A percentile compares a stretch with the other conserved stretches of the same genome.
Conservation (phyloP, 2,329 filamentous ascomycete genomes). For the Epichloe bromicola region DNA sequence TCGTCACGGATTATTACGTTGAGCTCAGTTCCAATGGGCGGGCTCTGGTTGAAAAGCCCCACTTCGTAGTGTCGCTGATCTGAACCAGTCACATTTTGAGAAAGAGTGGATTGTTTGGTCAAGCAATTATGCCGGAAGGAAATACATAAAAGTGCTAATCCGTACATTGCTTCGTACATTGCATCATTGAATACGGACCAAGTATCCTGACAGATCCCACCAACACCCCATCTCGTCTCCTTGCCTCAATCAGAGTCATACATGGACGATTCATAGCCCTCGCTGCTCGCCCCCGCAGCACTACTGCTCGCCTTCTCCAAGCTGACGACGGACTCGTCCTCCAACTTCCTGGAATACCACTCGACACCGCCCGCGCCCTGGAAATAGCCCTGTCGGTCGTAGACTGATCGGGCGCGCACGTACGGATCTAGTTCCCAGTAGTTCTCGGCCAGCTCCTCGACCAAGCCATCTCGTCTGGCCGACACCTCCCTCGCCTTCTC, state of each 20-base stretch:
- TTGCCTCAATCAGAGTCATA: background rate
- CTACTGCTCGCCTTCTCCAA: conserved; percentile 1
- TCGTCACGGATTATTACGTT: too few species aligned
- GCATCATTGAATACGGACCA: too few species aligned
- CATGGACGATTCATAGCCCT: background rate
- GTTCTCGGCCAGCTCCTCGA: conserved; percentile 48
- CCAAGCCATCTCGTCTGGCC: conserved; percentile 43
- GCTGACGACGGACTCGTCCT: conserved; percentile 1
- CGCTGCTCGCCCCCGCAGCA: background rate
- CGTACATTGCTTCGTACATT: too few species aligned
- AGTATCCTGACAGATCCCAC: too few species aligned
- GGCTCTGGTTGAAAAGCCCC: too few species aligned
- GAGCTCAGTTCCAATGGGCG: too few species aligned
- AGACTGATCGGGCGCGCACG: conserved; percentile 58
- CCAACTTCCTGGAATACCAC: conserved; percentile 37
- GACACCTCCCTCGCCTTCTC: conserved; percentile 31
- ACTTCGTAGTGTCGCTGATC: too few species aligned
- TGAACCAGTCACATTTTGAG: too few species aligned
- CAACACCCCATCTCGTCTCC: too few species aligned
- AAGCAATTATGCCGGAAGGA: too few species aligned
- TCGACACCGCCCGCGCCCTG: conserved; percentile 49
- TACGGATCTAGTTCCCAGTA: conserved; percentile 84
- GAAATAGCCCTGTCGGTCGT: conserved; percentile 64
- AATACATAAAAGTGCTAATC: too few species aligned
- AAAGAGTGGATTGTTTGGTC: too few species aligned